Conservation (phyloP, 345 rosid genomes). For the Abelmoschus esculentus region DNA sequence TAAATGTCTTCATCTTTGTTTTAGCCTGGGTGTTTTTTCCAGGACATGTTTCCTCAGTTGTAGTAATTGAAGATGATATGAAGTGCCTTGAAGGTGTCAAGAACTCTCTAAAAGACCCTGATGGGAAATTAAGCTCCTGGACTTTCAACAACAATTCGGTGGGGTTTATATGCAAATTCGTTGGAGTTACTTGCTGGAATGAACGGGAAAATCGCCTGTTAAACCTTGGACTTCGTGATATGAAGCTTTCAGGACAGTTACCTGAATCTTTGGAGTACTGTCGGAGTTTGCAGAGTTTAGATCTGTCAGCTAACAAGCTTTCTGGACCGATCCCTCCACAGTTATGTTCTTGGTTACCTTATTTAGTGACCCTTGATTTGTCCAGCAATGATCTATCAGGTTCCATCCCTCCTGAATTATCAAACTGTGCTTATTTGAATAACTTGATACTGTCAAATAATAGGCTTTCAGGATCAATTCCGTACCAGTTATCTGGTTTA, state of each 20-base stretch:
- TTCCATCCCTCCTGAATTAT: slow-evolving; percentile 1
- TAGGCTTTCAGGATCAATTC: neutral
- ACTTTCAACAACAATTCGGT: neutral
- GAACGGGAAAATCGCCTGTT: slow-evolving; percentile 5
- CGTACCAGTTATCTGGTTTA: neutral
- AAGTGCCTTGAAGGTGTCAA: slow-evolving; percentile 19
- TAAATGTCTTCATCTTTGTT: neutral
- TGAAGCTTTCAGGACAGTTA: slow-evolving; percentile 3
- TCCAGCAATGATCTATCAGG: slow-evolving; percentile 4
- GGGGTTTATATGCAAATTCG: neutral
- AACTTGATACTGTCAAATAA: neutral
- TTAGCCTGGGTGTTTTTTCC: neutral
- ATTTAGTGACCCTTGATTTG: neutral
- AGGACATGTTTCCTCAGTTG: slow-evolving; percentile 8
- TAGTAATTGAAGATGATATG: slow-evolving; percentile 56
- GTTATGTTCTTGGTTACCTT: slow-evolving; percentile 1
- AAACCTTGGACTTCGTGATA: neutral
- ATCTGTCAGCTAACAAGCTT: neutral
- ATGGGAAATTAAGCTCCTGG: slow-evolving; percentile 2
- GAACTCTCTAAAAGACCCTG: slow-evolving; percentile 1
- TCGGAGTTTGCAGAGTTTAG: slow-evolving; percentile 2
- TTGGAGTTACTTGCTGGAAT: neutral
- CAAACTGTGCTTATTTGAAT: slow-evolving; percentile 4
- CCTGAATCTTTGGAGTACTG: slow-evolving; percentile 2
- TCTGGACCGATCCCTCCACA: neutral